A percentile compares a stretch with the other conserved stretches of the same genome.
These are phyloP conservation scores for Diaporthe sp. DNA, from an alignment of 2,329 filamentous ascomycete genomes.

Conservation along the genomic window DNA sequence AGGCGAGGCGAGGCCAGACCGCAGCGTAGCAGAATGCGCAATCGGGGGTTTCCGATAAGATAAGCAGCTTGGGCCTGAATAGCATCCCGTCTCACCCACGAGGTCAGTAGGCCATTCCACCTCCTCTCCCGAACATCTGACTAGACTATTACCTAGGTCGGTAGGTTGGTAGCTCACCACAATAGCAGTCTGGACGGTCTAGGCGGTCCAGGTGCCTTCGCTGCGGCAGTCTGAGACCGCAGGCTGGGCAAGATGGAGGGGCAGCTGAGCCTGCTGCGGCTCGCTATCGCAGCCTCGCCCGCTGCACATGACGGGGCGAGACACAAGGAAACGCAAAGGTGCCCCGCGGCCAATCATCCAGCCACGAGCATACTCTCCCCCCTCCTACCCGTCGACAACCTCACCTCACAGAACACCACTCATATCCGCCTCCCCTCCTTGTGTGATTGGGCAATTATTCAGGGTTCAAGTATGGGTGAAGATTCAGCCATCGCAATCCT, in stretches of 20 bases:
- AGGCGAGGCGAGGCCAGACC: constrained; percentile 24
- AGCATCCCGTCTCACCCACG: constrained; percentile 17
- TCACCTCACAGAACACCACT: background rate
- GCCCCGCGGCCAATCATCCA: constrained; percentile 24
- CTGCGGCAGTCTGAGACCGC: background rate
- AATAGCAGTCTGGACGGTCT: background rate
- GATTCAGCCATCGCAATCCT: background rate
- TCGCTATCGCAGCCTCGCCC: constrained; percentile 19
- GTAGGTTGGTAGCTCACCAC: background rate
- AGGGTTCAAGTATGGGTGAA: background rate
- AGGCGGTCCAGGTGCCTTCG: background rate
- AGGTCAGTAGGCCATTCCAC: background rate
- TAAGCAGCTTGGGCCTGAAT: constrained; percentile 29
- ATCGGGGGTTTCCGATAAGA: constrained; percentile 24
- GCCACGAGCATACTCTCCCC: constrained; percentile 13
- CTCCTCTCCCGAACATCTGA: background rate
- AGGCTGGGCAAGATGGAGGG: constrained; percentile 1
- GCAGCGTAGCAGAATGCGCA: constrained; percentile 33
- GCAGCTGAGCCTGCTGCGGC: constrained; percentile 10
- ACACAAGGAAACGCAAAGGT: background rate
- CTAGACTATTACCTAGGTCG: background rate
- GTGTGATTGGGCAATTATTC: background rate
- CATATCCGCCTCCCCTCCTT: background rate
- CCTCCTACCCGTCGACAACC: constrained; percentile 1
- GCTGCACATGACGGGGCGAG: constrained; percentile 27